A percentile compares a stretch with the other conserved stretches of the same genome.
Conservation (phyloP, 2,329 filamentous ascomycete species). For the Aspergillus pseudotamarii region DNA sequence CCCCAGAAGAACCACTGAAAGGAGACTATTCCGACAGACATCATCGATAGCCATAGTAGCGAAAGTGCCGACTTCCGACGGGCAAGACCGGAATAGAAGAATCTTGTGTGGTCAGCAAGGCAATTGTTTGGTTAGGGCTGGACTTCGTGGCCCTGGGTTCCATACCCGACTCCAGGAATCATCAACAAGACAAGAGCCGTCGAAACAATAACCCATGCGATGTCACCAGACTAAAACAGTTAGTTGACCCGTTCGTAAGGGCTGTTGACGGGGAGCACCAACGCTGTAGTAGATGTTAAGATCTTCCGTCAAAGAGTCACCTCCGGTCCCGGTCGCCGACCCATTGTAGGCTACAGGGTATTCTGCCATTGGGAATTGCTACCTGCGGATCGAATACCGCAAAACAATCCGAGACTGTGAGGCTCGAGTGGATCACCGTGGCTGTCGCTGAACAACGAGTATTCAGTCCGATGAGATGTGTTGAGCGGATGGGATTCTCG, state of each 20-base stretch:
- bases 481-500: neutral
- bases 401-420: neutral
- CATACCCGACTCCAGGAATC: constrained; percentile 82
- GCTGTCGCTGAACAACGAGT: neutral
- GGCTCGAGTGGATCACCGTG: neutral
- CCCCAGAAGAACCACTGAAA: constrained; percentile 99
- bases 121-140: neutral
- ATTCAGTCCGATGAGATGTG: neutral
- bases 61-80: constrained; percentile 86
- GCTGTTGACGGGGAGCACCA: constrained; percentile 9
- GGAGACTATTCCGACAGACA: constrained; percentile 75
- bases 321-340: constrained; percentile 62
- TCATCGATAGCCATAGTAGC: constrained; percentile 81
- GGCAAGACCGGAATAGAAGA: constrained; percentile 91
- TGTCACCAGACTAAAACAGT: constrained; percentile 68
- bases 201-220: constrained; percentile 77
- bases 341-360: constrained; percentile 63
- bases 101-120: constrained; percentile 50
- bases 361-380: constrained; percentile 34
- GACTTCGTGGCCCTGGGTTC: neutral
- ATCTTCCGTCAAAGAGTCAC: constrained; percentile 67
- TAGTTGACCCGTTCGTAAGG: constrained; percentile 16
- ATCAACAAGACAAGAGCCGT: constrained; percentile 84
- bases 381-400: neutral
- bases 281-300: constrained; percentile 81